These are phyloP conservation scores for Colletotrichum tofieldiae DNA, from an alignment of 2,329 filamentous ascomycete genomes.

Conservation along the genomic window DNA sequence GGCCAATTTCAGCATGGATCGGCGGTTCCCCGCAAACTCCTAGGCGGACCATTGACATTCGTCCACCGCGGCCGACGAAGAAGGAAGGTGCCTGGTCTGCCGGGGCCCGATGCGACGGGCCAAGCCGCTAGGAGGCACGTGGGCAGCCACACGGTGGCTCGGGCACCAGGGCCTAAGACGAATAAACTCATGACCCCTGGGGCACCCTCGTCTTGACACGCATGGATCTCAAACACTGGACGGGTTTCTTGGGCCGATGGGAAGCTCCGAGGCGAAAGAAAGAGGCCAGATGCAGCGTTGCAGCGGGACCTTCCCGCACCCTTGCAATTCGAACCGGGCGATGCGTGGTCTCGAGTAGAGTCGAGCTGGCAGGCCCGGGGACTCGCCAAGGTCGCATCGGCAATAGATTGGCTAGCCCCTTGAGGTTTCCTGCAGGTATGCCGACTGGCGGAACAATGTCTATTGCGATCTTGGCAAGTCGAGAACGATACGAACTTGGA, in stretches of 20 bases:
- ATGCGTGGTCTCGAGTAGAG: conserved; percentile 32
- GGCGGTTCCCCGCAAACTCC: conserved; percentile 23
- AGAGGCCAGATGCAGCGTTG: conserved; percentile 3
- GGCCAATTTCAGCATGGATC: conserved; percentile 13
- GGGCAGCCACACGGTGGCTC: not conserved
- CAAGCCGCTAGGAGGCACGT: conserved; percentile 33
- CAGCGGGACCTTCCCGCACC: not conserved
- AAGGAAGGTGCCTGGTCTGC: conserved; percentile 24
- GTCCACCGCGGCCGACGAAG: conserved; percentile 11
- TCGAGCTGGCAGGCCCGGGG: not conserved
- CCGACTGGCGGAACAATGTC: conserved; percentile 40
- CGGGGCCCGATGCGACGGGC: conserved; percentile 15
- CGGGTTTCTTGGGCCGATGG: not conserved
- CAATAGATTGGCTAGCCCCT: conserved; percentile 7
- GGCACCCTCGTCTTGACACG: conserved; percentile 1
- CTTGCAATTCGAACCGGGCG: not conserved
- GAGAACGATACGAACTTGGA: conserved; percentile 16
- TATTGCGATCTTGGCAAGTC: conserved; percentile 24
- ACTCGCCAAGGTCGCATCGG: conserved; percentile 18
- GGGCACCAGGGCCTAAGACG: conserved; percentile 23
- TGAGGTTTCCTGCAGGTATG: not conserved
- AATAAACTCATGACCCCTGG: conserved; percentile 19
- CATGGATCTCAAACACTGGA: conserved; percentile 4
- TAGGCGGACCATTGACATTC: conserved; percentile 4
- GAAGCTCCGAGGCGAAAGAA: not conserved